Conservation (phyloP, 1,139 yeast species). For the Scheffersomyces segobiensis region DNA sequence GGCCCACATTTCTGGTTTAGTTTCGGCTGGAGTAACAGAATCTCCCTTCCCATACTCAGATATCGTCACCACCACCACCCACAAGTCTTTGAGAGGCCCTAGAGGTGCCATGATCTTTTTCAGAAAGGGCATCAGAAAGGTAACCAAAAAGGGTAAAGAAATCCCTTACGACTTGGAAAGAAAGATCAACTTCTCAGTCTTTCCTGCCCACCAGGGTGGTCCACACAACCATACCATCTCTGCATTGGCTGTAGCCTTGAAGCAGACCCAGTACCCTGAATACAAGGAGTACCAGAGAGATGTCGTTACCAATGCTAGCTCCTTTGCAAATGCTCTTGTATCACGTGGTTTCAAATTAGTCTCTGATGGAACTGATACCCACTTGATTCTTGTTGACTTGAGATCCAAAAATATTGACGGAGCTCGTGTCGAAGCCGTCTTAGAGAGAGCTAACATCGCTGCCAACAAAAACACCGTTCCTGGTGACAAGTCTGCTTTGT, state of each 20-base stretch:
- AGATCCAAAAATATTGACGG: slow-evolving; percentile 89
- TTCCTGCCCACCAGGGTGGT: slow-evolving; percentile 99
- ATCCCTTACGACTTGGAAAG: slow-evolving; percentile 82
- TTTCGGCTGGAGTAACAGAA: slow-evolving; percentile 88
- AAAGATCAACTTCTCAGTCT: slow-evolving; percentile 91
- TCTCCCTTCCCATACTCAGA: slow-evolving; percentile 95
- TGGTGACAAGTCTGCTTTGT: slow-evolving; percentile 91
- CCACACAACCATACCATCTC: slow-evolving; percentile 98
- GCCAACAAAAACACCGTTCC: slow-evolving; percentile 96
- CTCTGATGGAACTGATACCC: slow-evolving; percentile 93
- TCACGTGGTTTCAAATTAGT: slow-evolving; percentile 75
- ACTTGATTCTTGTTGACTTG: slow-evolving; percentile 82
- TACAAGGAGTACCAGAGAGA: slow-evolving; percentile 81
- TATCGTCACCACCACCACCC: slow-evolving; percentile 95
- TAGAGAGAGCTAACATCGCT: slow-evolving; percentile 89
- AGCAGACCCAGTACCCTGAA: slow-evolving; percentile 86
- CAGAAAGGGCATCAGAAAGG: slow-evolving; percentile 87
- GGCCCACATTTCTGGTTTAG: slow-evolving; percentile 96
- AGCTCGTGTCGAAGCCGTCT: slow-evolving; percentile 90
- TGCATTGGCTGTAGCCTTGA: slow-evolving; percentile 91
- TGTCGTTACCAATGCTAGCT: slow-evolving; percentile 77
- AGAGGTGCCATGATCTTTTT: slow-evolving; percentile 98
- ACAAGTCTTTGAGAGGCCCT: slow-evolving; percentile 96
- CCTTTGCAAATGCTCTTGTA: slow-evolving; percentile 70
- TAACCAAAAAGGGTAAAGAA: slow-evolving; percentile 87